A percentile compares a stretch with the other conserved stretches of the same genome.
These are phyloP conservation scores for Millerago galiae DNA, from an alignment of 805 yeast species.

Conservation along the genomic window DNA sequence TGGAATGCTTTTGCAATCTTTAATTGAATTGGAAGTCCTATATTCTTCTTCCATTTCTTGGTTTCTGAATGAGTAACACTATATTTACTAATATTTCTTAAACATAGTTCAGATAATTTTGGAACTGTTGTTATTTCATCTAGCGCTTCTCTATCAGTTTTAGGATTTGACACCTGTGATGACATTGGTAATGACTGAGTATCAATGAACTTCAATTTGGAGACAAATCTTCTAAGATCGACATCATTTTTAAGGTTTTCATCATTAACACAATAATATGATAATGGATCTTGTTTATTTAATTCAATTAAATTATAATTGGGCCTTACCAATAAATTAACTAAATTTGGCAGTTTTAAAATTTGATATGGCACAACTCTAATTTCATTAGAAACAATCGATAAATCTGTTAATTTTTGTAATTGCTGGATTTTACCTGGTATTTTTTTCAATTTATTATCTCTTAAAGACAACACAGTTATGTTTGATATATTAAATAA, in stretches of 20 bases:
- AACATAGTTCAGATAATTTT: slow-evolving; percentile 40
- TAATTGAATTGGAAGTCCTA: slow-evolving; percentile 39
- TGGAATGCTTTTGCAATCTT: slow-evolving; percentile 46
- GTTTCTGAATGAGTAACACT: slow-evolving; percentile 50
- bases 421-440: slow-evolving; percentile 43
- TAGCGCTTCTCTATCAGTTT: slow-evolving; percentile 17
- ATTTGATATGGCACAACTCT: slow-evolving; percentile 48
- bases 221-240: slow-evolving; percentile 20
- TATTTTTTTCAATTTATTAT: slow-evolving; percentile 39
- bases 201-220: slow-evolving; percentile 21
- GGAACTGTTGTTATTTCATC: slow-evolving; percentile 30
- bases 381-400: slow-evolving; percentile 45
- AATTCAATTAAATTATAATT: slow-evolving; percentile 33
- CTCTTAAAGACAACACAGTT: slow-evolving; percentile 46
- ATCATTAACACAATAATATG: slow-evolving; percentile 20
- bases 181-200: background rate
- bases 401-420: slow-evolving; percentile 39
- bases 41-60: slow-evolving; percentile 42
- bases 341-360: slow-evolving; percentile 36
- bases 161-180: background rate
- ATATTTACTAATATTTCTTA: slow-evolving; percentile 43
- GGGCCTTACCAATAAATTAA: slow-evolving; percentile 48
- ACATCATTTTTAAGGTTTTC: slow-evolving; percentile 10
- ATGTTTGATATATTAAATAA: slow-evolving; percentile 44
- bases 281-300: slow-evolving; percentile 11